These are phyloP conservation scores for Psilocybe cyanescens DNA, from an alignment of 768 basidiomycete species.

Conservation along the genomic window DNA sequence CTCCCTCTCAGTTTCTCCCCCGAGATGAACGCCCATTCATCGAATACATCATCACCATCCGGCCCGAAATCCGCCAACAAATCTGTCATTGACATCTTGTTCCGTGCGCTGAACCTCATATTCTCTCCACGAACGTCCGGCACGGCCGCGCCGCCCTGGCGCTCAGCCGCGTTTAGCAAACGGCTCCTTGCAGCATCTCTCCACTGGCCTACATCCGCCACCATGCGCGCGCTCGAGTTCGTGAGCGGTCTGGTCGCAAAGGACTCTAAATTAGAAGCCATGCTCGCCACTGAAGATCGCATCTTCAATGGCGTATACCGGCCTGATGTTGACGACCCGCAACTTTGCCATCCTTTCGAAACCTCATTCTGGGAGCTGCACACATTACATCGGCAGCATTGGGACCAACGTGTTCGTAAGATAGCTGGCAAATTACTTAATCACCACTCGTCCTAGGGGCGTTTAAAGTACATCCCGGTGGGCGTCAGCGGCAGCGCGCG, in stretches of 20 bases:
- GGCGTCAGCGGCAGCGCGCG: not conserved
- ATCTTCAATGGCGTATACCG: constrained; percentile 84
- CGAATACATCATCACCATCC: constrained; percentile 17
- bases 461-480: not conserved
- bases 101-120: constrained; percentile 80
- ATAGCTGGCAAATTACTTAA: constrained; percentile 64
- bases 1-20: constrained; percentile 70
- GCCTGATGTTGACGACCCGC: constrained; percentile 87
- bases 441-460: constrained; percentile 27
- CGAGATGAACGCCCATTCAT: constrained; percentile 52
- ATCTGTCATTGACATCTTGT: constrained; percentile 69
- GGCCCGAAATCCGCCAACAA: constrained; percentile 5
- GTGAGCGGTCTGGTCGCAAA: constrained; percentile 72
- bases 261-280: constrained; percentile 80
- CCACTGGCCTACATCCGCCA: constrained; percentile 74
- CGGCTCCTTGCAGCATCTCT: constrained; percentile 83
- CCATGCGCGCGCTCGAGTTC: constrained; percentile 74
- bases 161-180: constrained; percentile 91
- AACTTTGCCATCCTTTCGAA: constrained; percentile 79
- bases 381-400: constrained; percentile 60
- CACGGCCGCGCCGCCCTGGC: constrained; percentile 62
- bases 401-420: constrained; percentile 68
- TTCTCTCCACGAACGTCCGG: constrained; percentile 76
- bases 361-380: constrained; percentile 88
- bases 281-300: constrained; percentile 88